Evolutionary conservation across 2,329 filamentous ascomycete species (phyloP).

Genomic region (Xylariaceae sp.): DNA sequence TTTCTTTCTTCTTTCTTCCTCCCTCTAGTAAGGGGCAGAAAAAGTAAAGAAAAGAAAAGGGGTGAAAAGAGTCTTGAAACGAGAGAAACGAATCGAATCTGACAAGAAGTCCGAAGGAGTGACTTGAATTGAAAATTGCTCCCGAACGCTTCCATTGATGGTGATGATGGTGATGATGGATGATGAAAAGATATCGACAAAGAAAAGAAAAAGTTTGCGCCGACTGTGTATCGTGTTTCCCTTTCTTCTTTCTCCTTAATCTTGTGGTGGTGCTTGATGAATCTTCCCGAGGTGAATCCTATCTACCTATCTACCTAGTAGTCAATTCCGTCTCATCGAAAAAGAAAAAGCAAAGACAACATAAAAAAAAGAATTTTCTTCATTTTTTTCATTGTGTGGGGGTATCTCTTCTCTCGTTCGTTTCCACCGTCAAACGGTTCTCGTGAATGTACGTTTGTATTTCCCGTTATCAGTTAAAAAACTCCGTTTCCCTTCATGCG

Average conservation of each 20-base stretch:
- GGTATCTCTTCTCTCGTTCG: background rate
- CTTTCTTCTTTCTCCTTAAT: no score
- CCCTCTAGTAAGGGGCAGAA: background rate
- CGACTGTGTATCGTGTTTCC: no score
- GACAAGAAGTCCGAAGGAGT: background rate
- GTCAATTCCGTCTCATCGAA: background rate
- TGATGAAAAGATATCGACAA: no score
- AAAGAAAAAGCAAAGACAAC: background rate
- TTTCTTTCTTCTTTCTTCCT: no score
- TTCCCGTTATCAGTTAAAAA: slow-evolving; percentile 6
- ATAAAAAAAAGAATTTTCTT: background rate
- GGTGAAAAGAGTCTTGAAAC: background rate
- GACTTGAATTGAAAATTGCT: no score
- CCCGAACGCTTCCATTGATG: background rate
- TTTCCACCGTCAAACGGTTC: background rate
- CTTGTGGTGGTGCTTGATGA: no score
- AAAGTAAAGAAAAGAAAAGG: background rate
- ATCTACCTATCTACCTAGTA: background rate
- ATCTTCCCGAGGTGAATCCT: no score
- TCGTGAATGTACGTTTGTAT: slow-evolving; percentile 5
- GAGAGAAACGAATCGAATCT: background rate
- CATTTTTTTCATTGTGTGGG: background rate
- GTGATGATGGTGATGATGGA: no score
- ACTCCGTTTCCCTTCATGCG: slow-evolving; percentile 2
- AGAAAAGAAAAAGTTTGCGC: no score